Evolutionary conservation across 805 yeast genomes (phyloP).

Genomic region (Cyberlindnera euphorbiae): DNA sequence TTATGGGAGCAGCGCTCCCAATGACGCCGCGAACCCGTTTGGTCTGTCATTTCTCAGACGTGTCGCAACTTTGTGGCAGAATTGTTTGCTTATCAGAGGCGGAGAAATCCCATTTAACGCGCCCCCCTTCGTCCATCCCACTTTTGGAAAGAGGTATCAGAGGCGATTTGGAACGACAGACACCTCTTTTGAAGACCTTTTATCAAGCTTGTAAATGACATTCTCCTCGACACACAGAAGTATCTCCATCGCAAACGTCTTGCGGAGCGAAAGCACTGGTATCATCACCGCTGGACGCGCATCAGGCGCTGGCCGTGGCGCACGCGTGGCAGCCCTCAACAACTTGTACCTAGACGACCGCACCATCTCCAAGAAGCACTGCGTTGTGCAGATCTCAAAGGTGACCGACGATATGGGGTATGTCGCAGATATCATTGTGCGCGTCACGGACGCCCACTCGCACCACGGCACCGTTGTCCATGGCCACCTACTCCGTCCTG

Average conservation of each 20-base stretch:
- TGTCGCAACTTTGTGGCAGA: neutral
- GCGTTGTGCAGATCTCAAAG: neutral
- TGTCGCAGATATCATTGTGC: neutral
- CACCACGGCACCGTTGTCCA: conserved; percentile 12
- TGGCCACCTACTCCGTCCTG: conserved; percentile 2
- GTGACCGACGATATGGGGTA: neutral
- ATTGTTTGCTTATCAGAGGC: neutral
- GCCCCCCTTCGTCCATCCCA: no score
- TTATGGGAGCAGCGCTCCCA: no score
- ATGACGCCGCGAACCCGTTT: neutral
- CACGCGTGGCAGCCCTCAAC: conserved; percentile 2
- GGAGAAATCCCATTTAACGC: no score
- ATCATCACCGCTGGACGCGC: conserved; percentile 2
- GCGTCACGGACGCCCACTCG: neutral
- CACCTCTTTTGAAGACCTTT: no score
- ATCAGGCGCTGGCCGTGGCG: neutral
- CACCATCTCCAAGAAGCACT: conserved; percentile 7
- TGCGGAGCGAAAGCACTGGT: no score
- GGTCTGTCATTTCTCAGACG: neutral
- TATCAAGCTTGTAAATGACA: no score
- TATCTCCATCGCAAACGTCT: neutral
- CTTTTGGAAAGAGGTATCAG: no score
- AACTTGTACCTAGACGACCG: conserved; percentile 6
- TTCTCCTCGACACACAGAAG: no score
- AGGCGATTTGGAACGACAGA: no score